Evolutionary conservation across 2,329 filamentous ascomycete genomes (phyloP).

Genomic region (Talaromyces sp.): DNA sequence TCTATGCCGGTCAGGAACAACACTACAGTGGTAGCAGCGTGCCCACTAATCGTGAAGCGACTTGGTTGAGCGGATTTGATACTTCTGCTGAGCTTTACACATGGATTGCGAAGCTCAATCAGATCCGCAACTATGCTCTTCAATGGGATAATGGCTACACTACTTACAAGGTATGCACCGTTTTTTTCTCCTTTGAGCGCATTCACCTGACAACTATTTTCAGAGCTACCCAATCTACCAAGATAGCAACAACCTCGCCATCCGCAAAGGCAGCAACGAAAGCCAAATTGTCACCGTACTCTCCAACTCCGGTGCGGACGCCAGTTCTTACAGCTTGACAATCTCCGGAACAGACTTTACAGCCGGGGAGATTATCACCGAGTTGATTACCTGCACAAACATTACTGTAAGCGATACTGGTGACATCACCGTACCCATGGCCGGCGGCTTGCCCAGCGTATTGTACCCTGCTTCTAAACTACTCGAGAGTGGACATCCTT

Average conservation of each 20-base stretch:
- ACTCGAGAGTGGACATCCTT: not conserved
- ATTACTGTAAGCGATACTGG: constrained; percentile 45
- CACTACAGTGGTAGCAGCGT: constrained; percentile 53
- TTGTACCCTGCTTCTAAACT: constrained; percentile 20
- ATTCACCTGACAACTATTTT: not conserved
- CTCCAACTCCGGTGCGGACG: constrained; percentile 39
- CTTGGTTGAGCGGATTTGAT: constrained; percentile 55
- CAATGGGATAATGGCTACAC: constrained; percentile 38
- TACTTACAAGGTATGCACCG: constrained; percentile 32
- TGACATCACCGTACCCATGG: constrained; percentile 45
- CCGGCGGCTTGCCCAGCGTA: constrained; percentile 43
- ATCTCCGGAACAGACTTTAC: constrained; percentile 26
- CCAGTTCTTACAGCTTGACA: constrained; percentile 27
- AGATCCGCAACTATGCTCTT: constrained; percentile 48
- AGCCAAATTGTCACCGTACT: constrained; percentile 42
- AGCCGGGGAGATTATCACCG: constrained; percentile 26
- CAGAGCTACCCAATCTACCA: constrained; percentile 44
- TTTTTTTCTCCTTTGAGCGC: not conserved
- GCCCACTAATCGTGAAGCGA: constrained; percentile 55
- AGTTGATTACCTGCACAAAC: constrained; percentile 39
- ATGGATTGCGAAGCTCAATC: constrained; percentile 50
- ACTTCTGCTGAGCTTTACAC: constrained; percentile 49
- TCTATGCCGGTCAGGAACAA: constrained; percentile 68
- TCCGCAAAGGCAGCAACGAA: constrained; percentile 44
- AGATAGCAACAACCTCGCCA: constrained; percentile 43